These are phyloP conservation scores for Phaeosphaeriaceae sp. DNA, from an alignment of 2,329 filamentous ascomycete species.

Conservation along the genomic window DNA sequence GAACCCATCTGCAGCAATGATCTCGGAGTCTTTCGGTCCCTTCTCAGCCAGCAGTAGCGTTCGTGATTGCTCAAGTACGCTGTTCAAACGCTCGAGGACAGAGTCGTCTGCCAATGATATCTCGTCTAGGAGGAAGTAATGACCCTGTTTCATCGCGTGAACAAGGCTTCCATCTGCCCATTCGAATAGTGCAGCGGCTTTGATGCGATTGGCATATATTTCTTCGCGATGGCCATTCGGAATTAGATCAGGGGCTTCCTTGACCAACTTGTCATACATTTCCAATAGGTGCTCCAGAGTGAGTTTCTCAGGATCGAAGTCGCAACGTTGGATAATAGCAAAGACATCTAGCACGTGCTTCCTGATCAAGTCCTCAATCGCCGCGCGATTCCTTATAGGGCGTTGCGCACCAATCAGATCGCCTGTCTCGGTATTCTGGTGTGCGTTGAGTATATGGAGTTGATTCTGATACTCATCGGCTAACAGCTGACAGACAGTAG, in stretches of 20 bases:
- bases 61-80: slow-evolving; percentile 87
- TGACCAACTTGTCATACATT: slow-evolving; percentile 63
- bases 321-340: slow-evolving; percentile 6
- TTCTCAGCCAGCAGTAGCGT: slow-evolving; percentile 93
- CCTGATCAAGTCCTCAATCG: slow-evolving; percentile 70
- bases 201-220: slow-evolving; percentile 60
- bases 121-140: slow-evolving; percentile 94
- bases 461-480: slow-evolving; percentile 78
- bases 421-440: slow-evolving; percentile 97
- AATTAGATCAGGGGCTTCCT: slow-evolving; percentile 54
- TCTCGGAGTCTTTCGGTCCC: slow-evolving; percentile 80
- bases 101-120: slow-evolving; percentile 98
- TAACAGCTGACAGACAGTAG: slow-evolving; percentile 90
- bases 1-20: slow-evolving; percentile 78
- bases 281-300: slow-evolving; percentile 59
- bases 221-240: slow-evolving; percentile 49
- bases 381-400: slow-evolving; percentile 83
- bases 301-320: slow-evolving; percentile 16
- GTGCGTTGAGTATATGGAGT: slow-evolving; percentile 91
- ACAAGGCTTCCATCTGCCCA: slow-evolving; percentile 96
- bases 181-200: slow-evolving; percentile 87
- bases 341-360: slow-evolving; percentile 62
- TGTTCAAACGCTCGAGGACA: slow-evolving; percentile 94
- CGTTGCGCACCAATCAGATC: slow-evolving; percentile 96
- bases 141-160: slow-evolving; percentile 86